Evolutionary conservation across 768 basidiomycete species (phyloP).

Genomic region (Boletus reticulatus): DNA sequence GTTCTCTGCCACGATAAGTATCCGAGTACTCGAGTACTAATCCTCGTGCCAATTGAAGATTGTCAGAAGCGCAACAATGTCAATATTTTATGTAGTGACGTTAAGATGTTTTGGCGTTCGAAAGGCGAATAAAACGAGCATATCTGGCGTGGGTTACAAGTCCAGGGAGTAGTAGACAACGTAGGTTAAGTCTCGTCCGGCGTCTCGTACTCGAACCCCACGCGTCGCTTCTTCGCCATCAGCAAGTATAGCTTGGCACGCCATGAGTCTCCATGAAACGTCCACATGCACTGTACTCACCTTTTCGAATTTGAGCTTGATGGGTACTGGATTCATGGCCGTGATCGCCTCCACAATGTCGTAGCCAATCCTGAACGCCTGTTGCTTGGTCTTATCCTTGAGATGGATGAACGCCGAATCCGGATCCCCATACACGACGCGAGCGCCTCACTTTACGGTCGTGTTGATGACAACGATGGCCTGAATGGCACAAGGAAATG

Average conservation of each 20-base stretch:
- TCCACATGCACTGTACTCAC: slow-evolving; percentile 33
- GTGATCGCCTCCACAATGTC: slow-evolving; percentile 92
- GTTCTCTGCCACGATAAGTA: too few relatives aligned
- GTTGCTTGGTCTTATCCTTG: slow-evolving; percentile 82
- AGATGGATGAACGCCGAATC: slow-evolving; percentile 90
- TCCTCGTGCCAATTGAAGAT: too few relatives aligned
- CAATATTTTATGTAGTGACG: too few relatives aligned
- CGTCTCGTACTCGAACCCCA: slow-evolving; percentile 92
- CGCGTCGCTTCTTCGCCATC: slow-evolving; percentile 97
- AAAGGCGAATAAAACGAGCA: too few relatives aligned
- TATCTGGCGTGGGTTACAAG: too few relatives aligned
- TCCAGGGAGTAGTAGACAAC: too few relatives aligned
- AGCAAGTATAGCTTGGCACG: slow-evolving; percentile 81
- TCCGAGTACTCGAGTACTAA: too few relatives aligned
- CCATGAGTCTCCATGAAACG: not conserved
- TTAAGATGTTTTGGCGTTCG: too few relatives aligned
- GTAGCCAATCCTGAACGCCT: slow-evolving; percentile 90
- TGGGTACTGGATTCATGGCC: slow-evolving; percentile 78
- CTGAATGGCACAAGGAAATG: slow-evolving; percentile 36
- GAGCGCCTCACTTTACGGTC: slow-evolving; percentile 82
- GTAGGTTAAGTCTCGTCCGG: slow-evolving; percentile 73
- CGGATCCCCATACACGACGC: slow-evolving; percentile 96
- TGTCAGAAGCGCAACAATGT: too few relatives aligned
- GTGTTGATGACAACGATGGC: slow-evolving; percentile 78
- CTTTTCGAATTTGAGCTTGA: slow-evolving; percentile 99